A percentile compares a stretch with the other conserved stretches of the same genome.
Conservation (phyloP, 768 basidiomycete genomes). For the Amanita inopinata region DNA sequence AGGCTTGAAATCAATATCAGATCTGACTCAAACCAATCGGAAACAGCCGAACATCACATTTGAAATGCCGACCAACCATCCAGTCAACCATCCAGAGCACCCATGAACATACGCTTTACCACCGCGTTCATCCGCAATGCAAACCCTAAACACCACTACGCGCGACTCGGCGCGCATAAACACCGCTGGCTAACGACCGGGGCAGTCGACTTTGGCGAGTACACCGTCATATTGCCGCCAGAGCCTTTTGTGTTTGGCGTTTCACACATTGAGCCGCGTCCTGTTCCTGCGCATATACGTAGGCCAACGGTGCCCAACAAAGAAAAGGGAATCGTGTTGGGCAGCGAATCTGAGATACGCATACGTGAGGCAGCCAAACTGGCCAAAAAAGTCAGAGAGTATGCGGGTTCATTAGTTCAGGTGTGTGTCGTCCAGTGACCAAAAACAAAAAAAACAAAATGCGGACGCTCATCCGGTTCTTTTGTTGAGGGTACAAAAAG, state of each 20-base stretch:
- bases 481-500: constrained; percentile 24
- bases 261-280: constrained; percentile 45
- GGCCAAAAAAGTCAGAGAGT: constrained; percentile 47
- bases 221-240: constrained; percentile 52
- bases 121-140: too few relatives aligned
- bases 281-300: constrained; percentile 45
- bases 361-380: constrained; percentile 46
- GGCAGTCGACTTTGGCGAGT: constrained; percentile 41
- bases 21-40: neutral
- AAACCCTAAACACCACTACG: too few relatives aligned
- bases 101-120: too few relatives aligned
- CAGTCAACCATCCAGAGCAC: too few relatives aligned
- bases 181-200: too few relatives aligned
- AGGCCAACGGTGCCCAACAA: constrained; percentile 20
- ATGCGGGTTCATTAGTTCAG: constrained; percentile 43
- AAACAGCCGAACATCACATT: constrained; percentile 1
- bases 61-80: too few relatives aligned
- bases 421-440: constrained; percentile 26
- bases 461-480: neutral
- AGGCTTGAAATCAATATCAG: neutral
- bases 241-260: constrained; percentile 61
- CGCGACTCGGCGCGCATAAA: too few relatives aligned
- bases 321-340: constrained; percentile 31
- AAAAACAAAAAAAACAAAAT: too few relatives aligned
- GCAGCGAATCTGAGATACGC: constrained; percentile 39